Percentiles rank a stretch among this genome's conserved stretches.
Conservation (phyloP, 495 filamentous ascomycete species). For the Tuber brumale region DNA sequence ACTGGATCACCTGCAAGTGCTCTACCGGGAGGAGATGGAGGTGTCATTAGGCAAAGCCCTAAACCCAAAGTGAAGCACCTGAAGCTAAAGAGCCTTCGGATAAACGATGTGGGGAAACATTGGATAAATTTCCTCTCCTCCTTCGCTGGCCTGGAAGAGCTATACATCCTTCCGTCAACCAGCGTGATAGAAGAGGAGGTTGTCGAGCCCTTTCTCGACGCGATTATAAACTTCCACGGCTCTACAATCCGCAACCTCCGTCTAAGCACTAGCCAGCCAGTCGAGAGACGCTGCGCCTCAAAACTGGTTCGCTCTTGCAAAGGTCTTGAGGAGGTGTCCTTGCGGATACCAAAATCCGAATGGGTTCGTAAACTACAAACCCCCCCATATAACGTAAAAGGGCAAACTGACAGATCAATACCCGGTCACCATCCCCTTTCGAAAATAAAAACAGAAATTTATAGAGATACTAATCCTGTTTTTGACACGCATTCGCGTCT, state of each 20-base stretch:
- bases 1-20: background rate
- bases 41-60: background rate
- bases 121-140: constrained; percentile 20
- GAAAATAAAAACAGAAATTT: constrained; percentile 11
- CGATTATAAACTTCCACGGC: constrained; percentile 23
- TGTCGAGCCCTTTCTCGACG: constrained; percentile 12
- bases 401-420: background rate
- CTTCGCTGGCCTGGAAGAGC: constrained; percentile 27
- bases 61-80: background rate
- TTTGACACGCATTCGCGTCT: constrained; percentile 17
- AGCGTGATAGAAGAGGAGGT: constrained; percentile 8
- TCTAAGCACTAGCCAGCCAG: constrained; percentile 18
- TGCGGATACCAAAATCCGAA: constrained; percentile 25
- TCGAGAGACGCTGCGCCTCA: constrained; percentile 15
- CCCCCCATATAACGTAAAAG: background rate
- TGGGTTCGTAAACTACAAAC: constrained; percentile 17
- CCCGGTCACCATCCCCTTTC: background rate
- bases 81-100: constrained; percentile 27
- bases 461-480: constrained; percentile 26
- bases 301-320: constrained; percentile 24
- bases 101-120: constrained; percentile 26
- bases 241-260: constrained; percentile 15
- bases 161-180: constrained; percentile 25
- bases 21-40: background rate
- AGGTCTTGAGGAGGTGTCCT: constrained; percentile 22